Percentiles rank a stretch among this genome's conserved stretches.
Conservation (phyloP, 768 basidiomycete species). For the Boletus reticuloceps region DNA sequence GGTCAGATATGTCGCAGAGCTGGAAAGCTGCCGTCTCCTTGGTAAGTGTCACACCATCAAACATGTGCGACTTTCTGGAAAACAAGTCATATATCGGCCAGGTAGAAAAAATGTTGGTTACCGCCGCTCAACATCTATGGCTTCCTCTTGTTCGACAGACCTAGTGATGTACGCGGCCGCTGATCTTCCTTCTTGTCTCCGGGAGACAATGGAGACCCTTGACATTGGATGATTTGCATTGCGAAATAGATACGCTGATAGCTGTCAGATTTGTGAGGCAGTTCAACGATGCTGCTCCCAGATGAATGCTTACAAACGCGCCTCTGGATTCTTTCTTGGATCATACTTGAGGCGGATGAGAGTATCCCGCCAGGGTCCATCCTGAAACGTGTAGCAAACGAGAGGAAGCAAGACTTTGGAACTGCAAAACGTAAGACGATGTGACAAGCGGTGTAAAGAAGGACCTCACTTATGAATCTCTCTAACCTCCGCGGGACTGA, state of each 20-base stretch:
- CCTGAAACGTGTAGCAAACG: conserved; percentile 85
- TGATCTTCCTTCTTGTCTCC: conserved; percentile 49
- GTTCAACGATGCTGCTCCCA: background rate
- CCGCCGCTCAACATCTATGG: conserved; percentile 32
- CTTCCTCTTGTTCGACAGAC: conserved; percentile 34
- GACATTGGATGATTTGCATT: conserved; percentile 80
- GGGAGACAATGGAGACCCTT: conserved; percentile 70
- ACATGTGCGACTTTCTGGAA: conserved; percentile 71
- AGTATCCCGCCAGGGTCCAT: conserved; percentile 93
- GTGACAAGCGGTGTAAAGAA: background rate
- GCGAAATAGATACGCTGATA: conserved; percentile 93
- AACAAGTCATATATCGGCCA: background rate
- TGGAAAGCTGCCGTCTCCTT: conserved; percentile 93
- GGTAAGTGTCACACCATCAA: conserved; percentile 78
- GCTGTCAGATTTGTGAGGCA: conserved; percentile 41
- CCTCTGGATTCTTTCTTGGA: conserved; percentile 68
- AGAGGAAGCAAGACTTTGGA: conserved; percentile 80
- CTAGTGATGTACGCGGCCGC: conserved; percentile 23
- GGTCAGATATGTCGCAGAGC: conserved; percentile 87
- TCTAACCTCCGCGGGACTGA: conserved; percentile 61
- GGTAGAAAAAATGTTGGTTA: conserved; percentile 7
- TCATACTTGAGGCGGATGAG: conserved; percentile 87
- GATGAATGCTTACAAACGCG: conserved; percentile 64
- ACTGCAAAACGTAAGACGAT: conserved; percentile 38
- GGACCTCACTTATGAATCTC: conserved; percentile 70